Base-by-base conservation (phyloP, 2,329 filamentous ascomycete genomes). In the Davidsoniella eucalypti region DNA sequence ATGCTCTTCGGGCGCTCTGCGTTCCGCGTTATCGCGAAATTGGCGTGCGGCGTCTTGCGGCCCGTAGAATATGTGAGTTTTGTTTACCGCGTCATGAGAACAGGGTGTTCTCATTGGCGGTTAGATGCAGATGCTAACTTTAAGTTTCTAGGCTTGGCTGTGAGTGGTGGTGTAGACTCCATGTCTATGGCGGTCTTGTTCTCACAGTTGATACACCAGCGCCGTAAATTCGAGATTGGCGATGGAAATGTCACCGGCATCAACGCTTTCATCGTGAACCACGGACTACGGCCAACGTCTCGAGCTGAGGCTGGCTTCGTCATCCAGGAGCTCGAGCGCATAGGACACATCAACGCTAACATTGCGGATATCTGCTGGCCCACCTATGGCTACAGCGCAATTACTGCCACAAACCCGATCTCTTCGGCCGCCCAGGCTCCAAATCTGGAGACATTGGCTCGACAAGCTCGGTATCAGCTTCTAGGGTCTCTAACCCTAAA, bases 91-190 rank as follows among this genome's bases (percentile, higher is more conserved):
- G 29, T 33, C 8, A 9, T 33, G 29, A 33, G 8, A 33, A 33
- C 12, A 12, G 29, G 7, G 12, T 9, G 12, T 9, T 9, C 8
- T 5, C 29, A 33, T 33, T 12, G 21, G 12, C 6, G 29, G 29
- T 33, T 9, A 33, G 12, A 33, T 33, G 9, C 6, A 12, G 12
- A 33, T 33, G 29, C 29, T 33, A 33, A 33, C 29, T 12, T 33
- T 1, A 33, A 4, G 6, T 33, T 4, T 33, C 29, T 33, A 33
- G 29, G 29, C 29, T 12, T 33, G 29, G 29, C 29, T 33, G 29
- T 33, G 8, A 95, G 88, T 60, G 92, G 92, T 21, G 92, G 92
- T 6, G 84, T 92, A 38, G 92, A 98, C 64, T 96, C 90, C n/a
- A 98, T 96, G 88, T 90, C 90, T 25, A 70, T 98, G 54, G 87